These are phyloP conservation scores for Cyclotella cryptica DNA, from an alignment of 108 stramenopile species.

Conservation along the genomic window DNA sequence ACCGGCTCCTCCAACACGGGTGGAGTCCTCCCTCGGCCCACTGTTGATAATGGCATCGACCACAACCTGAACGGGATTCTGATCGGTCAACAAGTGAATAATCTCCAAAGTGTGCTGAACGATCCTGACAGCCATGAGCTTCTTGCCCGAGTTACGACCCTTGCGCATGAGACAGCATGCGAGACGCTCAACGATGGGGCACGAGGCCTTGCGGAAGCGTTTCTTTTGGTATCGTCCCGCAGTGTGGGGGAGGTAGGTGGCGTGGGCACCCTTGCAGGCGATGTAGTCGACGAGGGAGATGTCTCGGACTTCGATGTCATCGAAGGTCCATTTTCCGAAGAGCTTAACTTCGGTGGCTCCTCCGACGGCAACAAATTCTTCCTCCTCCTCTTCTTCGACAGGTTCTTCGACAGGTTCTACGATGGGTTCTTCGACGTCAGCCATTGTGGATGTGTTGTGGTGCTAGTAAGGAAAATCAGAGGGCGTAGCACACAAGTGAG, in stretches of 20 bases:
- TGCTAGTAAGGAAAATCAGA: background rate
- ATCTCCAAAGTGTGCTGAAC: slow-evolving; percentile 99
- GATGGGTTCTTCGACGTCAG: background rate
- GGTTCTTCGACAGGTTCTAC: slow-evolving; percentile 62
- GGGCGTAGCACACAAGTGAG: background rate
- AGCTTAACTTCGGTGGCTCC: slow-evolving; percentile 94
- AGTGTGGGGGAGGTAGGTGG: slow-evolving; percentile 99
- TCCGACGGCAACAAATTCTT: slow-evolving; percentile 74
- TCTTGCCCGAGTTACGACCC: slow-evolving; percentile 99
- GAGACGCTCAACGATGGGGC: slow-evolving; percentile 99
- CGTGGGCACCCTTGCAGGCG: slow-evolving; percentile 97
- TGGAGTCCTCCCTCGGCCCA: slow-evolving; percentile 99
- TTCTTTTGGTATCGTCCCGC: slow-evolving; percentile 99
- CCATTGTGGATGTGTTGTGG: background rate
- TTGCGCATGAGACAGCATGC: slow-evolving; percentile 98
- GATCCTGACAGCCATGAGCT: slow-evolving; percentile 98
- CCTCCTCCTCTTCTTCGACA: slow-evolving; percentile 59
- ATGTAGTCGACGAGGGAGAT: slow-evolving; percentile 98
- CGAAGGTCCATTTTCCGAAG: slow-evolving; percentile 97
- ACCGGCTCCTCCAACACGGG: slow-evolving; percentile 99
- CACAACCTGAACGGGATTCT: slow-evolving; percentile 99
- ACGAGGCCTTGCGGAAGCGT: slow-evolving; percentile 99
- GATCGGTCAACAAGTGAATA: slow-evolving; percentile 99
- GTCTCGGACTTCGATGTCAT: slow-evolving; percentile 98
- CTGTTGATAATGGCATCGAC: slow-evolving; percentile 99